phyloP scores from a whole-genome alignment of 345 rosid species.

The Brassica cretica region DNA sequence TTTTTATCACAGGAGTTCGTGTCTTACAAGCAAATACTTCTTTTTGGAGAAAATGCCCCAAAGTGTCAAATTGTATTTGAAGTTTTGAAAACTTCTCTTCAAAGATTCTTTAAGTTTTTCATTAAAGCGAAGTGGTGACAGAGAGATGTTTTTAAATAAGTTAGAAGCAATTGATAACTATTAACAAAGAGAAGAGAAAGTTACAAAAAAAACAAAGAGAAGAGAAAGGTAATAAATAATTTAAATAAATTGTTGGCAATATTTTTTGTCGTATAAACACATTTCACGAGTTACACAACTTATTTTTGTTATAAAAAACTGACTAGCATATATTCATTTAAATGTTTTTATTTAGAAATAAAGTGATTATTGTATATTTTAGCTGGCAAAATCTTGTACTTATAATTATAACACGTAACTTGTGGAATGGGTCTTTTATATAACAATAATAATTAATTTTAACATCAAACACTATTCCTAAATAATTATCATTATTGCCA shows the following conservation, averaged over 20 bases:
- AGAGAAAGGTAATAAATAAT: not conserved
- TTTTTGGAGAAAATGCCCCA: not conserved
- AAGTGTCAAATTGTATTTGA: slow-evolving; percentile 19
- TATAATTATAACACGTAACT: not conserved
- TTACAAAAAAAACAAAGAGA: not conserved
- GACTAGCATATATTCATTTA: not conserved
- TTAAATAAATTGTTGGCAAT: too few species aligned
- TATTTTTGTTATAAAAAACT: too few species aligned
- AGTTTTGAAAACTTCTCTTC: not conserved
- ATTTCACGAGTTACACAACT: not conserved
- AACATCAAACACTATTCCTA: too few species aligned
- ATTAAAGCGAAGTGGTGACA: not conserved
- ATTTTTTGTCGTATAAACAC: not conserved
- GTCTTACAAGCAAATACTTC: slow-evolving; percentile 41
- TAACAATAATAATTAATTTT: too few species aligned
- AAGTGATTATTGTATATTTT: not conserved
- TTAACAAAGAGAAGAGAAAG: not conserved
- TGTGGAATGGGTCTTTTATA: not conserved
- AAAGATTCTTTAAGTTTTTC: not conserved
- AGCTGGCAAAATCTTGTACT: not conserved
- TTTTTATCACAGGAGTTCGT: slow-evolving; percentile 31
- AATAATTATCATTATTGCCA: not conserved
- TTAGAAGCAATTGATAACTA: not conserved
- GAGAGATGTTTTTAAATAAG: not conserved
- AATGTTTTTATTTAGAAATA: not conserved